A percentile compares a stretch with the other conserved stretches of the same genome.
phyloP scores from a whole-genome alignment of 352 stramenopile genomes.

The Phytophthora idaei region DNA sequence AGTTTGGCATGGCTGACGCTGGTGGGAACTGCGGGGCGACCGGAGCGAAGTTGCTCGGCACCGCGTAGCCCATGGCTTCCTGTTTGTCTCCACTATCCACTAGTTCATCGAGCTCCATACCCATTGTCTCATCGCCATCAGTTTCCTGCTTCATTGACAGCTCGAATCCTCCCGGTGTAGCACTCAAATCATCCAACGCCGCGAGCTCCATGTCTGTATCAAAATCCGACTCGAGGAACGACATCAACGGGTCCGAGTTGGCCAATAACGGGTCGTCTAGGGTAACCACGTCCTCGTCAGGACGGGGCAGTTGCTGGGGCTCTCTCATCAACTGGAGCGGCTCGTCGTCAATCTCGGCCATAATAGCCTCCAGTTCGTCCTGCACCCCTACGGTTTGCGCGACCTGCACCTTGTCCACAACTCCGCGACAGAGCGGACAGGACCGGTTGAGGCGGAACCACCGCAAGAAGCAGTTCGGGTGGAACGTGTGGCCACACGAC shows the following conservation, averaged over 20 bases:
- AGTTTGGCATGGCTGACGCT: conserved; percentile 80
- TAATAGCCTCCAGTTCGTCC: conserved; percentile 78
- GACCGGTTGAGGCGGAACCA: conserved; percentile 80
- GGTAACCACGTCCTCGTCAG: conserved; percentile 24
- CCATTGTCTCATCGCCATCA: conserved; percentile 41
- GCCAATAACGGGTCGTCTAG: conserved; percentile 45
- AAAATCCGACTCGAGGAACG: conserved; percentile 60
- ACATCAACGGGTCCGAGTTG: conserved; percentile 54
- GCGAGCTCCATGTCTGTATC: conserved; percentile 76
- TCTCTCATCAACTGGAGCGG: conserved; percentile 30
- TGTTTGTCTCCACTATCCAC: conserved; percentile 26
- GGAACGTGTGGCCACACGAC: conserved; percentile 78
- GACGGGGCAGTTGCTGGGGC: neutral
- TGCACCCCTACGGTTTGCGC: conserved; percentile 52
- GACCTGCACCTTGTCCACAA: conserved; percentile 65
- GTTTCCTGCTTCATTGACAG: conserved; percentile 19
- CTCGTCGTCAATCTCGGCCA: conserved; percentile 76
- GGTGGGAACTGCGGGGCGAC: conserved; percentile 58
- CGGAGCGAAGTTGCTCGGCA: conserved; percentile 12
- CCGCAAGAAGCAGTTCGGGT: conserved; percentile 76
- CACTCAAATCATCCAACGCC: conserved; percentile 53
- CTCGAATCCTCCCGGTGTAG: conserved; percentile 6
- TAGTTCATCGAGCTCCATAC: conserved; percentile 41
- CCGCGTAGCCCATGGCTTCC: conserved; percentile 7
- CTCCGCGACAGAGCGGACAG: conserved; percentile 72